Conservation (phyloP, 2,329 filamentous ascomycete species). For the Annulohypoxylon truncatum region DNA sequence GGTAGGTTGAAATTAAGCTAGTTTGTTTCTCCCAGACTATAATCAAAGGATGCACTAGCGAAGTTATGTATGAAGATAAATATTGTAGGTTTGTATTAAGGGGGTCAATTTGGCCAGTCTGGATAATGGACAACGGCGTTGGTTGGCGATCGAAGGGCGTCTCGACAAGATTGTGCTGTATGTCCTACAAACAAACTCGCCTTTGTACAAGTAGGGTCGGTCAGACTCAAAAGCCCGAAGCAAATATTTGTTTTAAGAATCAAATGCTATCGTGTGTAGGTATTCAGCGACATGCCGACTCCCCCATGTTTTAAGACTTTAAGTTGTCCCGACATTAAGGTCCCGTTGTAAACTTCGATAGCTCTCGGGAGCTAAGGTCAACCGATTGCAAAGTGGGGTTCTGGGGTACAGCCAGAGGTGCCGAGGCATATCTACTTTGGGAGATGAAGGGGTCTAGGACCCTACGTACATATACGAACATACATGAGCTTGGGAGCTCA, state of each 20-base stretch:
- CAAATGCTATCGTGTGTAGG: not conserved
- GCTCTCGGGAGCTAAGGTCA: constrained; percentile 18
- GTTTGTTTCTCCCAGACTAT: not conserved
- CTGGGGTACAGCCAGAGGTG: constrained; percentile 40
- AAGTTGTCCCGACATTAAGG: not conserved
- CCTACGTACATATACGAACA: too few species aligned
- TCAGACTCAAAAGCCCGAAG: not conserved
- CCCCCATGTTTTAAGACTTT: not conserved
- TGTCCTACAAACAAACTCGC: not conserved
- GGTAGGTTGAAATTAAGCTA: not conserved
- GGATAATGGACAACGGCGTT: not conserved
- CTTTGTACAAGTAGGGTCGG: not conserved
- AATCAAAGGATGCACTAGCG: not conserved
- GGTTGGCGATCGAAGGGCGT: not conserved
- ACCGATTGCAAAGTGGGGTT: constrained; percentile 32
- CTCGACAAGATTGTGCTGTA: not conserved
- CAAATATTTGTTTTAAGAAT: not conserved
- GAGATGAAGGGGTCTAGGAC: not conserved
- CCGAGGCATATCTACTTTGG: constrained; percentile 44
- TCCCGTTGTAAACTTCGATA: not conserved
- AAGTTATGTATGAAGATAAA: not conserved
- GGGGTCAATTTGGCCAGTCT: not conserved
- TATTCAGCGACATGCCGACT: not conserved
- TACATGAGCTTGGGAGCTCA: too few species aligned
- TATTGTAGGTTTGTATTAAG: not conserved